phyloP scores from a whole-genome alignment of 805 yeast species.

The Metschnikowia chrysomelidarum region DNA sequence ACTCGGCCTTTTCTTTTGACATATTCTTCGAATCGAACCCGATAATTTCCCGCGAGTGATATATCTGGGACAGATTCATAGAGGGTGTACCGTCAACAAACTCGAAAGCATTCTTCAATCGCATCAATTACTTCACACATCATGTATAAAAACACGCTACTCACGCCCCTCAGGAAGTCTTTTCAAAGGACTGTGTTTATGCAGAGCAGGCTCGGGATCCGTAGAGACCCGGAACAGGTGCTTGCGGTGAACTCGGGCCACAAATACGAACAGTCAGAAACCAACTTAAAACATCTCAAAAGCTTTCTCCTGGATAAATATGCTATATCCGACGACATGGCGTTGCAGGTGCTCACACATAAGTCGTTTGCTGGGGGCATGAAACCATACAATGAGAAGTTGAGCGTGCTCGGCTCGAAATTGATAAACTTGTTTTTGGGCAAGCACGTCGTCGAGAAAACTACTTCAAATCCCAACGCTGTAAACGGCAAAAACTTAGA shows the following conservation, averaged over 20 bases:
- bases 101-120: neutral
- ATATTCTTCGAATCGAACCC: too few relatives aligned
- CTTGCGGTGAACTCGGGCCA: conserved; percentile 33
- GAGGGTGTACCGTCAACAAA: too few relatives aligned
- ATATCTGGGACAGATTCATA: too few relatives aligned
- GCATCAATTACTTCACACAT: neutral
- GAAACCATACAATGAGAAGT: conserved; percentile 85
- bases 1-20: too few relatives aligned
- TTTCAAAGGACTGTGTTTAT: conserved; percentile 33
- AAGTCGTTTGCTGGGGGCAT: conserved; percentile 92
- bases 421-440: conserved; percentile 51
- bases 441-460: conserved; percentile 38
- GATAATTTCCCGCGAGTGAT: too few relatives aligned
- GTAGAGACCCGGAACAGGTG: conserved; percentile 63
- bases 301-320: conserved; percentile 47
- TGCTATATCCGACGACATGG: conserved; percentile 55
- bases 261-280: conserved; percentile 50
- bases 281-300: conserved; percentile 50
- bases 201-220: conserved; percentile 66
- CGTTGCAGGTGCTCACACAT: conserved; percentile 84
- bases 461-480: conserved; percentile 30
- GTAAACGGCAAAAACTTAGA: conserved; percentile 54
- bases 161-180: conserved; percentile 10
- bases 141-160: too few relatives aligned
- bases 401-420: conserved; percentile 70